Evolutionary conservation across 2,329 filamentous ascomycete genomes (phyloP).

Genomic region (Aureobasidium lini): DNA sequence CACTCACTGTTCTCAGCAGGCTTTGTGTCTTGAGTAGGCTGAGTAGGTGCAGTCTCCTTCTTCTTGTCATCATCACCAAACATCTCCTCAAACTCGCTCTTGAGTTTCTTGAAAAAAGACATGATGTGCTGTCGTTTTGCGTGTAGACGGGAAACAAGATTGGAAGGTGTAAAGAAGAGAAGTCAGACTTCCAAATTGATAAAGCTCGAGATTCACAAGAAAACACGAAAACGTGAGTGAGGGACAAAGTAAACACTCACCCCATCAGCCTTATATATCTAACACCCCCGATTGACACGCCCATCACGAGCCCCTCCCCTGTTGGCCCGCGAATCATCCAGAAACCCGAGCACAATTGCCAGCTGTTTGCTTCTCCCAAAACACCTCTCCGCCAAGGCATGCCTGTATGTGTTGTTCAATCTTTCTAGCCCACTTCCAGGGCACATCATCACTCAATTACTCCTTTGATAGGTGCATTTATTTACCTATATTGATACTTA

Average conservation of each 20-base stretch:
- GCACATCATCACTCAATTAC: not conserved
- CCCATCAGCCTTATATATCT: conserved; percentile 2
- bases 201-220: not conserved
- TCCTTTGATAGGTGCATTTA: not conserved
- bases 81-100: conserved; percentile 37
- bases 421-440: not conserved
- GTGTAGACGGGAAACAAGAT: not conserved
- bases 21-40: conserved; percentile 17
- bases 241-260: not conserved
- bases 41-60: conserved; percentile 22
- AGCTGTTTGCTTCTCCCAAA: not conserved
- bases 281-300: not conserved
- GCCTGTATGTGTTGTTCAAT: not conserved
- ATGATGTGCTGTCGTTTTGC: conserved; percentile 21
- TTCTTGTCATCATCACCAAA: conserved; percentile 25
- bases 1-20: conserved; percentile 8
- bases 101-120: conserved; percentile 42
- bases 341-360: not conserved
- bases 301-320: not conserved
- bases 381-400: not conserved
- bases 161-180: not conserved
- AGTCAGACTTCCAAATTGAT: not conserved
- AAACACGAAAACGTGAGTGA: not conserved
- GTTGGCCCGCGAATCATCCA: not conserved
- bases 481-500: not conserved